Base-by-base conservation (phyloP, 2,329 filamentous ascomycete genomes). In the Tolypocladium tundrense region DNA sequence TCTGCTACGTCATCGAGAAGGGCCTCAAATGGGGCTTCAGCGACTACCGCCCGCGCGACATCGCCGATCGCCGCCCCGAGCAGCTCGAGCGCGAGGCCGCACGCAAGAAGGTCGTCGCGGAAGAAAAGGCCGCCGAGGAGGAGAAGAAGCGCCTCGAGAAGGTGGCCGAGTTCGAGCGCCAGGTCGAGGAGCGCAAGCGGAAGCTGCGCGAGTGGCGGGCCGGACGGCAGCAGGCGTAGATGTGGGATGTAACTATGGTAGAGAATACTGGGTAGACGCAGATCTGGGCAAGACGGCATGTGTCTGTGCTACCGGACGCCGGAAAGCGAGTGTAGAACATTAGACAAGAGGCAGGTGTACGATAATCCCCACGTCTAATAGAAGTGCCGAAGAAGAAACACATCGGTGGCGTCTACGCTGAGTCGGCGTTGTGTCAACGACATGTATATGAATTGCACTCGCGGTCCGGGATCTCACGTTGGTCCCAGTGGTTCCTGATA, bases 41-140 rank as follows among this genome's bases (percentile, higher is more conserved):
- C 63, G 94, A 99, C 73, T 96, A 90, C 77, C 86, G 85, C 63
- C 91, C 94, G 2, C 93, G 96, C 71, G 94, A 97, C 70, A 97
- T 99, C 68, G 93, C 94, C 1, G 79, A 88, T 56, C 82, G 94
- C 62, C 79, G 94, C 59, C 86, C 88, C 4, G 94, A 99, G 69
- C 94, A 99, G 79, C 76, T 96, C 13, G 83, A 86, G 70, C 79
- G 86, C 50, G 93, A 97, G 75, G 77, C 81, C 58, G 79, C 79
- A 62, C 82, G 92, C 64, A 88, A 88, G 71, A 78, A 79, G 58
- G 79, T 79, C 53, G 83, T 84, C 66, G 77, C 77, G 61, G 70
- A 68, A 56, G 66, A 73, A 65, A 78, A 78, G 72, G 73, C 76
- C 19, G 72, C 72, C 13, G 78, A 81, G 62, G 79, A 72, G 52